Base-by-base conservation (phyloP, 2,329 filamentous ascomycete genomes). In the Colletotrichum sp. region DNA sequence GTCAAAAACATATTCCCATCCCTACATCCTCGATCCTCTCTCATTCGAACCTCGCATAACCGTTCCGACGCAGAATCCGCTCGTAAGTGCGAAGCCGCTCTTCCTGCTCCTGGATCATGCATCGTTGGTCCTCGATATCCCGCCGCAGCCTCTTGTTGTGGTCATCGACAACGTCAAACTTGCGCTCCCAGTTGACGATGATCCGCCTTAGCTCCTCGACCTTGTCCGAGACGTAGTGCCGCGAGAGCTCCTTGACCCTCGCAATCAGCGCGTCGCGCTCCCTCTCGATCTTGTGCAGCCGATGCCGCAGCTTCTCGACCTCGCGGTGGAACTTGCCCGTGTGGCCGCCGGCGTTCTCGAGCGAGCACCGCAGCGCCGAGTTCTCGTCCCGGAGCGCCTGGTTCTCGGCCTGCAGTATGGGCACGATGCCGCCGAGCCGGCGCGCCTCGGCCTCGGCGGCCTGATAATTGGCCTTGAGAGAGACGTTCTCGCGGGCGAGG, bases 341-440 rank as follows among this genome's bases (percentile, higher is more conserved):
- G 67, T 79, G 76, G 25, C 82, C 82, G n/a, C 82, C 79, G 2
- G 79, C 78, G 32, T 79, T 82, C 34, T 86, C 85, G 48, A 84
- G 76, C 8, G 83, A 81, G n/a, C 81, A 82, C 15, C 86, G 83
- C 7, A 89, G 82, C 9, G 82, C 80, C 18, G 82, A 80, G 77
- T 88, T 88, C 36, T 88, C 85, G 18, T 81, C 81, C 4, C 79
- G 77, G 6, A 88, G 83, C 12, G 80, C 77, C 39, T 79, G 79
- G 69, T 87, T 81, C 73, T 86, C 82, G n/a, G 79, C 80, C 74
- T 85, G 81, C 3, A 88, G 82, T 55, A 84, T 79, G 1, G 84
- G 83, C 8, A 86, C 78, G 73, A 83, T 80, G 75, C 81, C 79
- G 28, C 81, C 79, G 7, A 85, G 79, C 28, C 83, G 81, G 43